Base-by-base conservation (phyloP, 345 rosid genomes). In the Linum usitatissimum region DNA sequence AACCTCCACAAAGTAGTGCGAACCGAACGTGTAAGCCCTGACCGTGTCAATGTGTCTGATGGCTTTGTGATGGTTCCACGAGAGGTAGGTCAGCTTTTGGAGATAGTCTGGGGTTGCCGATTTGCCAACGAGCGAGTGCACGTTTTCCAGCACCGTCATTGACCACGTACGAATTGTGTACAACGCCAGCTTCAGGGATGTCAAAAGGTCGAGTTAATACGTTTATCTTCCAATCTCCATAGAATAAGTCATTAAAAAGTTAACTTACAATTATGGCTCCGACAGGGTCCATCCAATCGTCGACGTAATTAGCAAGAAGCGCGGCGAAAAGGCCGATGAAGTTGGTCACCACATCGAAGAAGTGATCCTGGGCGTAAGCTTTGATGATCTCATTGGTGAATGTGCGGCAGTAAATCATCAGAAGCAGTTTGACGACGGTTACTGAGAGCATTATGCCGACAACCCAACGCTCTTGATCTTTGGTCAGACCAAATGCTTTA, bases 121-220 rank as follows among this genome's bases (percentile, higher is more conserved):
- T 72, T 67, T 87, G 62, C 97, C 97, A 0, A 90, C 95, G 0
- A 93, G 80, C 60, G 99, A 93, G 70, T 90, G 82, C 60, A 93
- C 99, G 55, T 90, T 93, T 74, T 93, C 99, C 72, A 93, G 61
- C 19, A 93, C 97, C 0, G 97, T 93, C 87, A 84, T 81, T 62
- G 99, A 90, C 99, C 99, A 93, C 28, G 99, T 93, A 38, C 97
- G 82, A 53, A 93, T 93, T 20, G 99, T 93, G 83, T 93, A 93
- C 61, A 93, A 61, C 9, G 99, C 99, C 63, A 93, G 82, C 99
- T 93, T 81, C 79, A 72, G 54, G 34, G 71, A 30, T 18, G 57
- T 40, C 58, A 71, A 66, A 59, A 19, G 31, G 7, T 18, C 0
- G 21, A 6, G 21, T 19, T 12, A 6, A 57, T 14, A 57, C 21